Evolutionary conservation across 31 red algal species (phyloP).

Genomic region (Odonthalia washingtoniensis): DNA sequence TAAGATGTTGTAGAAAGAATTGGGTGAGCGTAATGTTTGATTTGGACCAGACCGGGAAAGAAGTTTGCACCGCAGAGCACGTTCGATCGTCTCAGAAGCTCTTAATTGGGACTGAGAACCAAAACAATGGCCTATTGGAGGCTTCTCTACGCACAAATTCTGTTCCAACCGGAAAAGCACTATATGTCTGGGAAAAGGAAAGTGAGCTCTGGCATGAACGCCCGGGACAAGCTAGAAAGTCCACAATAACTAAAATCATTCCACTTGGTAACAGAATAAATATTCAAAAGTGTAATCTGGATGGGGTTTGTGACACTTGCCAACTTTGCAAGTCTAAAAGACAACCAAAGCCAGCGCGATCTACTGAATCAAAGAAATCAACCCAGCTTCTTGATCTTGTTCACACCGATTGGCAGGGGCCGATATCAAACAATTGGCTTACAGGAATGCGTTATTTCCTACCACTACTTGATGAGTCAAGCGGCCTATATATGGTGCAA

Average conservation of each 20-base stretch:
- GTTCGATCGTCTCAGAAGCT: not conserved
- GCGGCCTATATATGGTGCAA: not conserved
- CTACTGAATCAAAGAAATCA: conserved; percentile 2
- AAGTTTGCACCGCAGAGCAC: not conserved
- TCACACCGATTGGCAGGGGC: conserved; percentile 25
- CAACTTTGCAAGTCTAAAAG: not conserved
- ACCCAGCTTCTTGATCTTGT: conserved; percentile 41
- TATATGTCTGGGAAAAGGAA: not conserved
- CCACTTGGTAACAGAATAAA: not conserved
- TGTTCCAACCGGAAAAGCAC: not conserved
- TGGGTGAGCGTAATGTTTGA: not conserved
- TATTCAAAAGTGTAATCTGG: not conserved
- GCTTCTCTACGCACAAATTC: not conserved
- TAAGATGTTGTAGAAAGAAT: conserved; percentile 7
- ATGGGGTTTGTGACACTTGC: not conserved
- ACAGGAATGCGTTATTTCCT: not conserved
- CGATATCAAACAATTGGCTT: not conserved
- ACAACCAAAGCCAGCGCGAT: not conserved
- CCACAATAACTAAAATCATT: not conserved
- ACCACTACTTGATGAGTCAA: conserved; percentile 26
- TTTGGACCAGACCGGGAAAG: not conserved
- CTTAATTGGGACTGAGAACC: not conserved
- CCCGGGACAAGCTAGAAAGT: not conserved
- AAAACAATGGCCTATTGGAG: not conserved
- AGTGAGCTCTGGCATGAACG: not conserved